A percentile compares a stretch with the other conserved stretches of the same genome.
Evolutionary conservation across 345 rosid species (phyloP).

Genomic region (Citrus trifoliata): DNA sequence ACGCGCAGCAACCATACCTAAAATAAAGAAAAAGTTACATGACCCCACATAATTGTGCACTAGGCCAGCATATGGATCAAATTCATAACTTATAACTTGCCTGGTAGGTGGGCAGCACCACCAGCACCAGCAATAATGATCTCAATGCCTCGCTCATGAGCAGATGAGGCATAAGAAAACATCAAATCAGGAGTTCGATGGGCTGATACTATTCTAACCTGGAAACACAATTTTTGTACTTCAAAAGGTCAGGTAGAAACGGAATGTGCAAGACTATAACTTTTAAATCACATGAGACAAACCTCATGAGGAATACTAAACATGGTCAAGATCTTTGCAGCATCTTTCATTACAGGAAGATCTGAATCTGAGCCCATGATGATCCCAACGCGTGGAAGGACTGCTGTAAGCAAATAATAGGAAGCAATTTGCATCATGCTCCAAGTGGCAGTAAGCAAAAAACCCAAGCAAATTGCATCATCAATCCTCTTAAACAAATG

Average conservation of each 20-base stretch:
- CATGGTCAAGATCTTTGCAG: slow-evolving; percentile 59
- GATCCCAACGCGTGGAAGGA: slow-evolving; percentile 69
- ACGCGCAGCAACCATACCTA: slow-evolving; percentile 95
- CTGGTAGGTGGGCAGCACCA: slow-evolving; percentile 98
- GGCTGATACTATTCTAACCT: slow-evolving; percentile 72
- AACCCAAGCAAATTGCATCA: background rate
- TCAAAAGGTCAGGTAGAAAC: background rate
- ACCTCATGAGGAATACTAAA: slow-evolving; percentile 85
- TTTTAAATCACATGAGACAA: background rate
- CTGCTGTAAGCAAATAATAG: slow-evolving; percentile 39
- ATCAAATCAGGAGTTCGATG: slow-evolving; percentile 91
- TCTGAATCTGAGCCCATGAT: slow-evolving; percentile 97
- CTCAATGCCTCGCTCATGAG: slow-evolving; percentile 63
- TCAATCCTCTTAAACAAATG: background rate
- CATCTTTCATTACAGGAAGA: slow-evolving; percentile 97
- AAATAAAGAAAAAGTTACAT: slow-evolving; percentile 6
- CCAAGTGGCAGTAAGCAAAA: background rate
- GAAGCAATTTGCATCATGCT: slow-evolving; percentile 2
- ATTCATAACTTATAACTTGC: slow-evolving; percentile 26
- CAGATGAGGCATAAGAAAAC: slow-evolving; percentile 79
- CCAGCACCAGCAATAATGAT: slow-evolving; percentile 98
- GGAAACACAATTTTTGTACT: slow-evolving; percentile 8
- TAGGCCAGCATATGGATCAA: background rate
- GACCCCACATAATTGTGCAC: background rate
- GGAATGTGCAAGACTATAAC: background rate